A percentile compares a stretch with the other conserved stretches of the same genome.
phyloP scores from a whole-genome alignment of 768 basidiomycete genomes.

The Boletales sp. region DNA sequence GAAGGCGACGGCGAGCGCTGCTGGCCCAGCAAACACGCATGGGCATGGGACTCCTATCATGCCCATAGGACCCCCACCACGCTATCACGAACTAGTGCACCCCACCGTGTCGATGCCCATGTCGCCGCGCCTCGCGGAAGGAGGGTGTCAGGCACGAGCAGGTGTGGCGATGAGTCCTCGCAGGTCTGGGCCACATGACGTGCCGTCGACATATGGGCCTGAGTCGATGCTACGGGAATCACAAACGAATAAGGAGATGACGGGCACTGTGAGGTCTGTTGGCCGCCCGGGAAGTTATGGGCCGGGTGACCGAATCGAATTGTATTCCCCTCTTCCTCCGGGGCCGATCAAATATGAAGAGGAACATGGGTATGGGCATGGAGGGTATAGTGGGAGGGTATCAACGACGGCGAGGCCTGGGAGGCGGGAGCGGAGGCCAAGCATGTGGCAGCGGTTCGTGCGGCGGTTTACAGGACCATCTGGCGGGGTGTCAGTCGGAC shows the following conservation, averaged over 20 bases:
- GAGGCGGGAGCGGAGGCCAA: constrained; percentile 18
- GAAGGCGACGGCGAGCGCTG: no score
- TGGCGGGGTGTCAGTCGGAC: constrained; percentile 14
- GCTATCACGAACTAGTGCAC: constrained; percentile 15
- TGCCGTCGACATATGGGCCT: background rate
- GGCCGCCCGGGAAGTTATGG: constrained; percentile 1
- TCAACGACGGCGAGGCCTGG: background rate
- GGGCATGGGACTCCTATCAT: constrained; percentile 8
- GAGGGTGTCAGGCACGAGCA: constrained; percentile 22
- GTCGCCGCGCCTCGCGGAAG: constrained; percentile 22
- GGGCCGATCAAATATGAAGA: constrained; percentile 4
- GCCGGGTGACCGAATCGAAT: constrained; percentile 6
- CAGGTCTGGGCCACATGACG: constrained; percentile 13
- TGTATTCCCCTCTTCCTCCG: background rate
- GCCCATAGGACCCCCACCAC: constrained; percentile 10
- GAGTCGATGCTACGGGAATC: constrained; percentile 5
- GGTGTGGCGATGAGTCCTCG: constrained; percentile 13
- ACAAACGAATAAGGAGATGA: constrained; percentile 12
- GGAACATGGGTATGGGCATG: constrained; percentile 1
- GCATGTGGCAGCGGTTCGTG: constrained; percentile 25
- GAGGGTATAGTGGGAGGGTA: no score
- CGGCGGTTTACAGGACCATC: constrained; percentile 19
- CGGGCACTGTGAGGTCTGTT: background rate
- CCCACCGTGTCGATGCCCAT: constrained; percentile 3
- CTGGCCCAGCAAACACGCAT: constrained; percentile 4